A percentile compares a stretch with the other conserved stretches of the same genome.
phyloP scores from a whole-genome alignment of 1,284 basidiomycete species.

The Mycosarcoma mackinlayi region DNA sequence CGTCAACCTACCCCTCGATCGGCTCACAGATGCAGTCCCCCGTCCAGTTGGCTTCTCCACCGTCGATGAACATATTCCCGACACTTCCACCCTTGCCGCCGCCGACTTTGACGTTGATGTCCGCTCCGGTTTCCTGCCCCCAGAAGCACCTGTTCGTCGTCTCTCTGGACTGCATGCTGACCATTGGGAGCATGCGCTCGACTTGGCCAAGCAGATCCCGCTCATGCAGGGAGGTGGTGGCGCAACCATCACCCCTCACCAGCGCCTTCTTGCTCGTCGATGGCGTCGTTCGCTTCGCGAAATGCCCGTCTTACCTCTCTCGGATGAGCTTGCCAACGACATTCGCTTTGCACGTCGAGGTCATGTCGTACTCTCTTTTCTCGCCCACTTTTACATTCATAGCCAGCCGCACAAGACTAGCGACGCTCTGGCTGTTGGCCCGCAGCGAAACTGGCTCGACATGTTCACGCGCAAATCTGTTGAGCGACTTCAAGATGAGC shows the following conservation, averaged over 20 bases:
- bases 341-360: conserved; percentile 73
- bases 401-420: conserved; percentile 70
- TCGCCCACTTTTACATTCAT: conserved; percentile 90
- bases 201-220: conserved; percentile 70
- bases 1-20: conserved; percentile 13
- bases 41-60: conserved; percentile 45
- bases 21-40: conserved; percentile 36
- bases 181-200: conserved; percentile 76
- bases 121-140: conserved; percentile 90
- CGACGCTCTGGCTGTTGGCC: conserved; percentile 1
- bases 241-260: conserved; percentile 30
- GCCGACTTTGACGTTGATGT: conserved; percentile 96
- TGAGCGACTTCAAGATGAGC: conserved; percentile 36
- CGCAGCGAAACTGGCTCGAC: conserved; percentile 33
- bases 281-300: conserved; percentile 77
- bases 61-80: conserved; percentile 69
- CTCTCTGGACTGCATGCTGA: conserved; percentile 75
- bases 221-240: conserved; percentile 58
- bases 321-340: conserved; percentile 47
- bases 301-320: conserved; percentile 54
- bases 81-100: conserved; percentile 86
- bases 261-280: conserved; percentile 37
- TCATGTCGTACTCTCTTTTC: conserved; percentile 84
- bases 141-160: conserved; percentile 77
- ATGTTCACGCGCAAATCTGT: conserved; percentile 34